Evolutionary conservation across 768 basidiomycete species (phyloP).

Genomic region (Boletus reticuloceps): DNA sequence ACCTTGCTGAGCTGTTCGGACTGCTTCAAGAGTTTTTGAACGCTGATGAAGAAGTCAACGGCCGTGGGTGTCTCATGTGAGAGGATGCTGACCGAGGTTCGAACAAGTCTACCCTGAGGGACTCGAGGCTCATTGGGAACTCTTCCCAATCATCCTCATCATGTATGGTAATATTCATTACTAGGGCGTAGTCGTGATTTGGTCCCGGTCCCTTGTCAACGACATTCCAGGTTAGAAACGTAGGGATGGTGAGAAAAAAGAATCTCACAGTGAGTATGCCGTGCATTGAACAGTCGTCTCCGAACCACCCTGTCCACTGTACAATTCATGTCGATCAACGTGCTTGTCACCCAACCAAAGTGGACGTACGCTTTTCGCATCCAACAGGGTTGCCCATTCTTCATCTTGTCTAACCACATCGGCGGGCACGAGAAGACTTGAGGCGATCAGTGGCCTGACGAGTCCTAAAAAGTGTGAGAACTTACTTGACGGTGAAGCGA

Average conservation of each 20-base stretch:
- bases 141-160: not conserved
- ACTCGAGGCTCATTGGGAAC: conserved; percentile 12
- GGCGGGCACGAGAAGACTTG: conserved; percentile 17
- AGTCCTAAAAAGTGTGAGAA: not conserved
- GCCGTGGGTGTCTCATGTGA: not conserved
- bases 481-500: conserved; percentile 16
- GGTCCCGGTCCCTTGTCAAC: conserved; percentile 8
- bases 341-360: not conserved
- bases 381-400: conserved; percentile 12
- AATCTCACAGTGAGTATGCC: conserved; percentile 20
- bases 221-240: not conserved
- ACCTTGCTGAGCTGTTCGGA: conserved; percentile 23
- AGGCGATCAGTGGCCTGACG: not conserved
- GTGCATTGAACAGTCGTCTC: conserved; percentile 17
- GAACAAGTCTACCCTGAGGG: conserved; percentile 13
- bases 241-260: no score
- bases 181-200: conserved; percentile 15
- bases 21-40: conserved; percentile 19
- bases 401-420: conserved; percentile 16
- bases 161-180: conserved; percentile 6
- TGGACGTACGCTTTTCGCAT: conserved; percentile 10
- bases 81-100: conserved; percentile 19
- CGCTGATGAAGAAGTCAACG: conserved; percentile 5
- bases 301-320: conserved; percentile 25
- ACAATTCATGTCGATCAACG: not conserved